phyloP scores from a whole-genome alignment of 192 early-diverging fungal genomes.

The Mortierella hygrophila region DNA sequence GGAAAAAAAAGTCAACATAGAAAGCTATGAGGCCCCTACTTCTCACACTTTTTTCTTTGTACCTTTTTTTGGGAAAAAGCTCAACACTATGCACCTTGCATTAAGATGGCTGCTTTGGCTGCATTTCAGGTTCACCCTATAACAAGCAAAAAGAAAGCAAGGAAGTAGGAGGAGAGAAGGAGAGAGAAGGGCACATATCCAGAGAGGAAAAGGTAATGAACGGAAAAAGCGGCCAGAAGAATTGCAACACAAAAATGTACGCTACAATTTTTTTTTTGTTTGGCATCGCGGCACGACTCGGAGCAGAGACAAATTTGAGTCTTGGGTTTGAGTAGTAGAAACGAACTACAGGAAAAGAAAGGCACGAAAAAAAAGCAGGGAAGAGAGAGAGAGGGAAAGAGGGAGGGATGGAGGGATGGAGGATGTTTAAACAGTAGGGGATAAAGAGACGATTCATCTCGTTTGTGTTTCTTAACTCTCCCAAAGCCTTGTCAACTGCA shows the following conservation, averaged over 20 bases:
- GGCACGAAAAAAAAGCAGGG: background rate
- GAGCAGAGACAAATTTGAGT: background rate
- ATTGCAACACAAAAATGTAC: background rate
- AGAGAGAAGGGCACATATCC: too few relatives aligned
- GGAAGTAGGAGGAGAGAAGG: background rate
- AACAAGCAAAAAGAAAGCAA: background rate
- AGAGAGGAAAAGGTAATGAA: too few relatives aligned
- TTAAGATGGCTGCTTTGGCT: background rate
- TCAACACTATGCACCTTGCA: too few relatives aligned
- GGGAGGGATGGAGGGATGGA: background rate
- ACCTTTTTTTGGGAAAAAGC: background rate
- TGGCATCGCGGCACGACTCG: background rate
- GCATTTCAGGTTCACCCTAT: background rate
- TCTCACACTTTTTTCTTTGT: background rate
- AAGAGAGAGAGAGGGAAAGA: background rate
- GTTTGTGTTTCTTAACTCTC: background rate
- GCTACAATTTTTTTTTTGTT: background rate
- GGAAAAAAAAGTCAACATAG: too few relatives aligned
- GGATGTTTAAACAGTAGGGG: background rate
- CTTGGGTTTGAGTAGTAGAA: background rate
- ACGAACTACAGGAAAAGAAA: background rate
- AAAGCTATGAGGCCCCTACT: background rate
- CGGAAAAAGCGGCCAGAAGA: background rate
- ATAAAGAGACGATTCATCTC: background rate
- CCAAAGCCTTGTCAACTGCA: too few relatives aligned